Base-by-base conservation (phyloP, 164 flowering plant genomes). In the Amborella trichopoda region DNA sequence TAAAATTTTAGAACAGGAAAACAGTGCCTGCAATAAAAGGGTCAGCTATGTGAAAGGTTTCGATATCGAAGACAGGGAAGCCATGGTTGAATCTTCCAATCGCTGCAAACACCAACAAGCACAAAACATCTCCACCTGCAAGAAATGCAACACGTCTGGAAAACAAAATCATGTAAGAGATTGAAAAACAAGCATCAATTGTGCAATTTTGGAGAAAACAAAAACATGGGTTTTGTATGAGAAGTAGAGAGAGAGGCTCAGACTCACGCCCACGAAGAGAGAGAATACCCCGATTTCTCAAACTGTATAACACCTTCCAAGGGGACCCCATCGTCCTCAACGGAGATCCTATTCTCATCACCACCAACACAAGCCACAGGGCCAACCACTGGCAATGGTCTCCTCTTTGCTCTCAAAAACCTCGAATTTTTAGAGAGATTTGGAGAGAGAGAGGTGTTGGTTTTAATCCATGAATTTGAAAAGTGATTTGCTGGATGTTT, bases 271-370 rank as follows among this genome's bases (percentile, higher is more conserved):
- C 98, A 80, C 65, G 76, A 75, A 8, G 76, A 25, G 19, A 48
- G 52, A 47, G 73, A 47, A 1, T 68, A 63, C 41, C 37, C 36
- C 47, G 94, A 85, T 56, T 81, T 86, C 12, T 83, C 95, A 54
- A 80, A 77, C 63, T 80, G 96, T 67, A 90, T 90, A 9, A 83
- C 98, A 17, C 98, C 95, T 60, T 90, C 98, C 32, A 86, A 61
- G 34, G 95, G 89, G 41, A 86, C 78, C 30, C 52, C 53, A 5
- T 77, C 83, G 39, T 67, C 64, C 16, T 73, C 79, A 3, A 76
- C 76, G n/a, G n/a, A n/a, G n/a, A n/a, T n/a, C n/a, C n/a, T n/a
- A n/a, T n/a, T n/a, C n/a, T n/a, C n/a, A n/a, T n/a, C n/a, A n/a
- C n/a, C n/a, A n/a, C n/a, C n/a, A n/a, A n/a, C n/a, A n/a, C n/a